Evolutionary conservation across 139 green algal species (phyloP).

Genomic region (Yamagishiella unicocca): DNA sequence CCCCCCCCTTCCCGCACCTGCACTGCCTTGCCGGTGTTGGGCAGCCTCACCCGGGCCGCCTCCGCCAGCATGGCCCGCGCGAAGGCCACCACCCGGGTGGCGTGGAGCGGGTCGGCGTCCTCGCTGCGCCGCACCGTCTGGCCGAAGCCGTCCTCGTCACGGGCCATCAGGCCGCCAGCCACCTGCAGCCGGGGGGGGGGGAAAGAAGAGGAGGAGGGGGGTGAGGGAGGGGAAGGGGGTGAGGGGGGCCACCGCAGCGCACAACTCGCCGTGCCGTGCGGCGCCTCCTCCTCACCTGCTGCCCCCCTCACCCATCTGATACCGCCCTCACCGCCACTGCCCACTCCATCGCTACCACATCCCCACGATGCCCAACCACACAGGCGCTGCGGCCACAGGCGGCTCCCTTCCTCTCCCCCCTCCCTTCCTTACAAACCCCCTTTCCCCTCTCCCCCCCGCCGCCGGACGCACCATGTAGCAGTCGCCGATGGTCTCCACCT

Average conservation of each 20-base stretch:
- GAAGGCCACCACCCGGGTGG: conserved; percentile 15
- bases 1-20: not conserved
- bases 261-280: no score
- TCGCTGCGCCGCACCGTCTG: not conserved
- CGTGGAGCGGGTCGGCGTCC: conserved; percentile 15
- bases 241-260: no score
- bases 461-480: conserved; percentile 65
- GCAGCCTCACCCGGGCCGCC: conserved; percentile 19
- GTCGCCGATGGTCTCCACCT: conserved; percentile 68
- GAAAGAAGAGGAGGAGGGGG: not conserved
- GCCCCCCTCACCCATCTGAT: no score
- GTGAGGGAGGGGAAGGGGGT: no score
- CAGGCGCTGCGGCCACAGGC: no score
- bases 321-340: no score
- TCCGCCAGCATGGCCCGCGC: conserved; percentile 30
- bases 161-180: conserved; percentile 7
- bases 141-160: conserved; percentile 6
- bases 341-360: no score
- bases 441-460: not conserved
- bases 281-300: no score
- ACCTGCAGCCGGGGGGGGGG: not conserved
- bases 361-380: no score
- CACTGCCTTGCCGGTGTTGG: conserved; percentile 20
- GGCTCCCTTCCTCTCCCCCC: no score
- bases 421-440: not conserved